Evolutionary conservation across 805 yeast genomes (phyloP).

Genomic region (Tetrapisispora pingtungensis): DNA sequence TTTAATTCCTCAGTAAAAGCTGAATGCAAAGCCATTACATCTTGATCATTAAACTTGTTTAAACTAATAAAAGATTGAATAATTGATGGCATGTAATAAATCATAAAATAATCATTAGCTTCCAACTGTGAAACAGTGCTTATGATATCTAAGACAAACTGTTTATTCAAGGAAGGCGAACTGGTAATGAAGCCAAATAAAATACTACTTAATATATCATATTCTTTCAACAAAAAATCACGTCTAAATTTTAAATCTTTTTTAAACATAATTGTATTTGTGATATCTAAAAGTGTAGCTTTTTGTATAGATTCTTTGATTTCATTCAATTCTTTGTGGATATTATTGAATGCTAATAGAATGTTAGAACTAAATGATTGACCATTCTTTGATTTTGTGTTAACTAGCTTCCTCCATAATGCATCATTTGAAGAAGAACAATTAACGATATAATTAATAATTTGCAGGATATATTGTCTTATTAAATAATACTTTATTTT

Average conservation of each 20-base stretch:
- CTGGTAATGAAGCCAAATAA: conserved; percentile 41
- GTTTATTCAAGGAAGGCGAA: conserved; percentile 27
- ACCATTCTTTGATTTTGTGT: neutral
- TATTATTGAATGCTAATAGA: conserved; percentile 43
- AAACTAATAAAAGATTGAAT: conserved; percentile 36
- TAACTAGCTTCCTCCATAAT: conserved; percentile 9
- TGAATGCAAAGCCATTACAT: conserved; percentile 32
- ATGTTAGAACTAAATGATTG: conserved; percentile 16
- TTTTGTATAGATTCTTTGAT: conserved; percentile 45
- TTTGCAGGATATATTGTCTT: conserved; percentile 62
- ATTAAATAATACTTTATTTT: conserved; percentile 59
- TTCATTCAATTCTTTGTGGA: conserved; percentile 47
- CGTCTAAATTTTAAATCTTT: conserved; percentile 49
- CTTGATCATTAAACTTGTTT: conserved; percentile 28
- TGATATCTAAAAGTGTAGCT: conserved; percentile 44
- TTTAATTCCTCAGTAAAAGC: conserved; percentile 30
- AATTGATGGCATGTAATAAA: conserved; percentile 58
- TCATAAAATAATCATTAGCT: conserved; percentile 51
- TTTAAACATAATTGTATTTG: conserved; percentile 35
- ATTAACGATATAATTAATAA: conserved; percentile 36
- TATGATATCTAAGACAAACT: conserved; percentile 32
- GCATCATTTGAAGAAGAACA: conserved; percentile 12
- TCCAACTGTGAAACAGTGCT: conserved; percentile 39
- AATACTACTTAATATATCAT: conserved; percentile 62
- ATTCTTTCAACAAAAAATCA: conserved; percentile 51